Evolutionary conservation across 768 basidiomycete genomes (phyloP).

Genomic region (Coprinopsis cinerea): DNA sequence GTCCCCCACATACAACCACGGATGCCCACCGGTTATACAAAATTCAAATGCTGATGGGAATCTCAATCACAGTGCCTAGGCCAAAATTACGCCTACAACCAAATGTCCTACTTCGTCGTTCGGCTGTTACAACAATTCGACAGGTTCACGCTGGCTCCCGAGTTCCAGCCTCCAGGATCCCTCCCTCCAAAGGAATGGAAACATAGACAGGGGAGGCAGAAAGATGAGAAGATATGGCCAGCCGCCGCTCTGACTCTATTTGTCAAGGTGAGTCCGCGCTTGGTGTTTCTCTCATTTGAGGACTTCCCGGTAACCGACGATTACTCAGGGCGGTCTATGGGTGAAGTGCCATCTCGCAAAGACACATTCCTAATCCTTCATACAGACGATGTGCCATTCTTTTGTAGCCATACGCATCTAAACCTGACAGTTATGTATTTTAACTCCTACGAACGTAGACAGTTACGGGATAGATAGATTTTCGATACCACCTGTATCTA

Average conservation of each 20-base stretch:
- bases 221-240: conserved; percentile 56
- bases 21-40: not conserved
- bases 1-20: not conserved
- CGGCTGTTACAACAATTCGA: conserved; percentile 62
- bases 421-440: no score
- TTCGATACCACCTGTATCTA: no score
- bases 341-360: conserved; percentile 40
- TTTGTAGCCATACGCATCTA: not conserved
- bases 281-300: conserved; percentile 3
- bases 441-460: no score
- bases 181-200: conserved; percentile 58
- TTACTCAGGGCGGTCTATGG: conserved; percentile 54
- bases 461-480: not conserved
- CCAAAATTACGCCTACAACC: conserved; percentile 72
- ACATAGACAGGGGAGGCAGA: conserved; percentile 40
- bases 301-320: not conserved
- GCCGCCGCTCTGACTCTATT: conserved; percentile 59
- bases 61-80: conserved; percentile 49
- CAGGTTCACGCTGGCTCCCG: conserved; percentile 50
- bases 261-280: conserved; percentile 43
- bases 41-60: conserved; percentile 1
- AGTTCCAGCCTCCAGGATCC: conserved; percentile 58
- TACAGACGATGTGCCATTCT: not conserved
- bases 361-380: not conserved
- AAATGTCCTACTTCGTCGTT: conserved; percentile 68